These are phyloP conservation scores for Mucor mucedo DNA, from an alignment of 371 early-diverging fungal species.

Conservation along the genomic window DNA sequence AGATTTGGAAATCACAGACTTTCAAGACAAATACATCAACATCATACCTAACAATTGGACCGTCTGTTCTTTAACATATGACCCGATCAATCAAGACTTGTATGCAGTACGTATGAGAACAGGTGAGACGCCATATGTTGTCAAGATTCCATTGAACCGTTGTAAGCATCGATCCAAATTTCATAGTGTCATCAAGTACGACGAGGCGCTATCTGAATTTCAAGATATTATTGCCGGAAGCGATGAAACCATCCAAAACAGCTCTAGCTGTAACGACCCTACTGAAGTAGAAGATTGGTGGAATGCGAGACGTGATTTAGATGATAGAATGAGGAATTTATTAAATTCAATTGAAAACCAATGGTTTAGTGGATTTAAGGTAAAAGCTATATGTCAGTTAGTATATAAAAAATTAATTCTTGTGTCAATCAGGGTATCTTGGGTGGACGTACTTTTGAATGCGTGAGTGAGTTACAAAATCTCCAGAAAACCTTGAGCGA, in stretches of 20 bases:
- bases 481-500: slow-evolving; percentile 29
- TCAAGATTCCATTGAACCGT: slow-evolving; percentile 78
- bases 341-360: slow-evolving; percentile 67
- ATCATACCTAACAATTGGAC: slow-evolving; percentile 70
- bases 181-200: slow-evolving; percentile 20
- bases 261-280: slow-evolving; percentile 45
- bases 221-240: slow-evolving; percentile 63
- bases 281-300: slow-evolving; percentile 82
- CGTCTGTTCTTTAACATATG: slow-evolving; percentile 77
- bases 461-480: slow-evolving; percentile 21
- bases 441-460: slow-evolving; percentile 28
- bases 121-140: slow-evolving; percentile 56
- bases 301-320: slow-evolving; percentile 69
- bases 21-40: slow-evolving; percentile 55
- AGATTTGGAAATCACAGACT: slow-evolving; percentile 37
- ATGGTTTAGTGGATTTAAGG: slow-evolving; percentile 85
- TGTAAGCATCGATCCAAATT: slow-evolving; percentile 42
- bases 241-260: slow-evolving; percentile 53
- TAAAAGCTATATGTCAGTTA: no score
- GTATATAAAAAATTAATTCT: no score
- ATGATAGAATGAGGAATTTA: slow-evolving; percentile 65
- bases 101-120: slow-evolving; percentile 67
- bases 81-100: slow-evolving; percentile 63
- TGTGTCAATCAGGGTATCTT: slow-evolving; percentile 25
- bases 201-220: slow-evolving; percentile 49